phyloP scores from a whole-genome alignment of 176 grass and related monocot species.

The Oryza meyeriana region DNA sequence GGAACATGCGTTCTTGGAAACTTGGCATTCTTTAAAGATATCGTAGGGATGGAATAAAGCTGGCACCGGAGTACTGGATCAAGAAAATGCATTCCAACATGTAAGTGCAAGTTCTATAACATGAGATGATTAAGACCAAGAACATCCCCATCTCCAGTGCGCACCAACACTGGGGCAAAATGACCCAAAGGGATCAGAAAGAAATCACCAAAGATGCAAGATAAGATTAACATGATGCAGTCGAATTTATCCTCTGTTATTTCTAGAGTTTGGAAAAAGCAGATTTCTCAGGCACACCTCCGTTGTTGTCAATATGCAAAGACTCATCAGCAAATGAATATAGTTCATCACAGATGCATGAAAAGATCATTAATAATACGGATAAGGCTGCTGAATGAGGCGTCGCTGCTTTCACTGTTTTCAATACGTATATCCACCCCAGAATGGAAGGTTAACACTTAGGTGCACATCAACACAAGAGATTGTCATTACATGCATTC shows the following conservation, averaged over 20 bases:
- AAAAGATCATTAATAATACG: not conserved
- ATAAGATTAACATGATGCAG: not conserved
- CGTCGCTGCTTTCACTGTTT: not conserved
- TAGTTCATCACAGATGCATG: not conserved
- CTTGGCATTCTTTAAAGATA: not conserved
- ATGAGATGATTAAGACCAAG: not conserved
- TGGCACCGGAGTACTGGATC: not conserved
- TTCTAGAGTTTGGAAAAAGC: not conserved
- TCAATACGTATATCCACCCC: slow-evolving; percentile 10
- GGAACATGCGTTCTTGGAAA: not conserved
- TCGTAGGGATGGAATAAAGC: not conserved
- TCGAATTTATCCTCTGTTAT: not conserved
- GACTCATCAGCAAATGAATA: not conserved
- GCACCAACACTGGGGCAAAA: not conserved
- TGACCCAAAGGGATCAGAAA: not conserved
- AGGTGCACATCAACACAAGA: not conserved
- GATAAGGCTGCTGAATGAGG: not conserved
- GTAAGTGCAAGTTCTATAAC: not conserved
- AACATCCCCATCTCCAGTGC: not conserved
- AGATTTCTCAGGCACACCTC: not conserved
- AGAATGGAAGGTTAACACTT: slow-evolving; percentile 9
- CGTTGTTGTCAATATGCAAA: not conserved
- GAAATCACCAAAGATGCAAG: not conserved
- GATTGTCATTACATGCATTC: slow-evolving; percentile 1
- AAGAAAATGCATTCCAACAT: not conserved